Evolutionary conservation across 169 alveolate species (phyloP), one percentile per base, ranked within the genome.

Genomic region (Plasmodium ovale): DNA sequence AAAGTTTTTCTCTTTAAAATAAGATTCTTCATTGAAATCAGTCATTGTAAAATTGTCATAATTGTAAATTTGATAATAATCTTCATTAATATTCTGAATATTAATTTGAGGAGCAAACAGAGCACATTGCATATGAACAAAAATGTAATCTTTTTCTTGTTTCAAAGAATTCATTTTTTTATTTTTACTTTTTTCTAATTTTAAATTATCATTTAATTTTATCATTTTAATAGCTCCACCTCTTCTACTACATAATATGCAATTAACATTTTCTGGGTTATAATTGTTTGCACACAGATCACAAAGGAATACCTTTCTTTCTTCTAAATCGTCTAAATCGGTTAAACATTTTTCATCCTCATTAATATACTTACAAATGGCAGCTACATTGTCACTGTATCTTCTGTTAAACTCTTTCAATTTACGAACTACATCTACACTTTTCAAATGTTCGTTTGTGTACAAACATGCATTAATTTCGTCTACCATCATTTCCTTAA

Each of bases 271-370:
- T 51, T 82, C 90, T 67, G 64, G 42, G 6, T 19, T 59, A 67
- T 68, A 82, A 82, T 82, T 82, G 53, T 82, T 64, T n/a, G 85
- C 84, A 65, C 90, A 82, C n/a, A 82, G 14, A 65, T 82, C 90
- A 53, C 90, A 82, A 19, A 82, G 62, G 39, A 82, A 82, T 54
- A 82, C 64, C 37, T 82, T 82, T 25, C 59, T 65, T 23, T 67
- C 90, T 33, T 67, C 71, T 21, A 82, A 12, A 19, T 82, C 90
- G 5, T 82, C 90, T 33, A 53, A 5, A 21, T 82, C 90, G 16
- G 90, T 82, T 35, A 82, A 14, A 14, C 71, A 64, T 49, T 82
- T 82, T 47, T 82, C 90, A 58, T 82, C 85, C 10, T 82, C 90
- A 19, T 19, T 44, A 4, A 0, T 0, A 25, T 19, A 77, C 0